Conservation (phyloP, 495 filamentous ascomycete genomes). For the Apodospora peruviana region DNA sequence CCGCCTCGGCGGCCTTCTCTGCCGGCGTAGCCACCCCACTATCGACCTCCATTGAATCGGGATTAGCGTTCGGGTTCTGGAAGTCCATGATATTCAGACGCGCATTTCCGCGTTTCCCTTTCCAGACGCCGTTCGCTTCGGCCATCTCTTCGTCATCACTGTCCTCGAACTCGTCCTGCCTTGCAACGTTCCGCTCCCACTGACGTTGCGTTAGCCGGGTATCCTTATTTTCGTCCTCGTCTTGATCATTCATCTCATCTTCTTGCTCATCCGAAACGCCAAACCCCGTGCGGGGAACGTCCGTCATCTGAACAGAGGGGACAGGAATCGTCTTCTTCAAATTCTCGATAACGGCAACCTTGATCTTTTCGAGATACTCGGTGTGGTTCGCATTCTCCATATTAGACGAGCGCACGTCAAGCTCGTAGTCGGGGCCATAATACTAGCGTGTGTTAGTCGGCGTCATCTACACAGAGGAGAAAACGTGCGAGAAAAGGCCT, state of each 20-base stretch:
- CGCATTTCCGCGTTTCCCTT: constrained; percentile 49
- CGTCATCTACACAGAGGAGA: too few relatives aligned
- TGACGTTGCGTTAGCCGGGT: constrained; percentile 73
- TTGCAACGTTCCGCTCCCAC: constrained; percentile 72
- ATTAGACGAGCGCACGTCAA: constrained; percentile 91
- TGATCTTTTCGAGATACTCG: constrained; percentile 96
- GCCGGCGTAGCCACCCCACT: constrained; percentile 50
- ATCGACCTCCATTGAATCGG: constrained; percentile 49
- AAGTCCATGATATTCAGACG: constrained; percentile 66
- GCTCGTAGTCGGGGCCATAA: constrained; percentile 92
- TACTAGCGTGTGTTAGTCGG: constrained; percentile 63
- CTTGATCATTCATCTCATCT: constrained; percentile 79
- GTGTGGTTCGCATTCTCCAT: constrained; percentile 98
- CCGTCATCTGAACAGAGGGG: constrained; percentile 90
- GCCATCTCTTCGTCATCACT: constrained; percentile 88
- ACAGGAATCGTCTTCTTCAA: constrained; percentile 81
- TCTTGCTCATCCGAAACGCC: constrained; percentile 77
- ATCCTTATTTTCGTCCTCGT: constrained; percentile 89
- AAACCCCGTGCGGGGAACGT: constrained; percentile 75
- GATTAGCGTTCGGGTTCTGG: constrained; percentile 62
- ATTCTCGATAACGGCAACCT: constrained; percentile 85
- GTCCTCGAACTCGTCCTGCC: constrained; percentile 72
- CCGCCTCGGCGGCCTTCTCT: constrained; percentile 41
- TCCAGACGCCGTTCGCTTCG: constrained; percentile 64
- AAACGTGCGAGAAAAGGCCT: constrained; percentile 20